Base-by-base conservation (phyloP, 495 filamentous ascomycete species). In the Daldinia vernicosa region DNA sequence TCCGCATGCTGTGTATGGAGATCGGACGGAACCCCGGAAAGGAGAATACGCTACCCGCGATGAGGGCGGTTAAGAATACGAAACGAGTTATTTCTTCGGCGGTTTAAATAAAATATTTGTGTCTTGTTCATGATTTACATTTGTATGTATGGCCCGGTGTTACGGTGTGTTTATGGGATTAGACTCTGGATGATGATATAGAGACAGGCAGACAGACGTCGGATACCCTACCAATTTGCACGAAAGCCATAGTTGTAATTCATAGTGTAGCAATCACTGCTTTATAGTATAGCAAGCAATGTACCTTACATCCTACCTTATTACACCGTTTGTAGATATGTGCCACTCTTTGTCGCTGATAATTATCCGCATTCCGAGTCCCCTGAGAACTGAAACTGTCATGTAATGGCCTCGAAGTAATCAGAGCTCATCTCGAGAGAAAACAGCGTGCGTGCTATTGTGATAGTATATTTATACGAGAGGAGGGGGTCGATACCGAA, bases 1-100 rank as follows among this genome's bases (percentile, higher is more conserved):
- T 95, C 26, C 81, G 94, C 39, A 89, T 98, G 75, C 75, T 98
- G 58, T 95, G 97, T 19, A 79, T 93, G 40, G 95, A 99, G 80
- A 88, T 95, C 71, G 94, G 95, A 8, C 81, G 95, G 64, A 85
- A 83, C 75, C 86, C 89, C 39, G 94, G 94, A 5, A 89, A 86
- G 69, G 80, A 84, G 19, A 86, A 90, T 62, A 89, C 90, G 0
- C 70, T 97, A 68, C 77, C 80, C 47, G 84, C 81, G 35, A 89
- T 98, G 82, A 84, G 90, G 75, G 92, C 93, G 2, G 85, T 87
- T 67, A 99, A 98, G 86, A 89, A 75, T 37, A 77, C 79, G 51
- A 84, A 77, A 50, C 70, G 78, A 28, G 69, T 28, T 30, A 15
- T 76, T 26, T 45, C 67, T 15, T 28, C 73, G 43, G 63, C 35